Conservation (phyloP, 202 grass and related monocot species). For the Musa balbisiana region DNA sequence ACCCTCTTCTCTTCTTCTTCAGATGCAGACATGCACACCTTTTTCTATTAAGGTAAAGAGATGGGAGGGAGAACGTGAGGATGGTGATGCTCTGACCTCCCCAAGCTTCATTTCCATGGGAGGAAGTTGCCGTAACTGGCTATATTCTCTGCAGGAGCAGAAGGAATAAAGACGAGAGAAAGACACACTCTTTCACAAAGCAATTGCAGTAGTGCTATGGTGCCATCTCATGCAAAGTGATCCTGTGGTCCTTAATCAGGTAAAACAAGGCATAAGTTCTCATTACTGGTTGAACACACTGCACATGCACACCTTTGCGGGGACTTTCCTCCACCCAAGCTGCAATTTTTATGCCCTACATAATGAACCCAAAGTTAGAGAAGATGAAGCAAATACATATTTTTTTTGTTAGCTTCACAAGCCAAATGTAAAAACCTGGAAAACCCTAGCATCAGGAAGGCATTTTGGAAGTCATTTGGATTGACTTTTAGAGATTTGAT, state of each 20-base stretch:
- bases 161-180: conserved; percentile 13
- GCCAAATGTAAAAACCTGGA: too few relatives aligned
- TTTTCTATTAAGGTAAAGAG: conserved; percentile 13
- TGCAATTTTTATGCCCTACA: too few relatives aligned
- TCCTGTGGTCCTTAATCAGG: conserved; percentile 6
- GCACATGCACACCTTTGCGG: conserved; percentile 8
- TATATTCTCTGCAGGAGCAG: not conserved
- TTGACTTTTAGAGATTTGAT: too few relatives aligned
- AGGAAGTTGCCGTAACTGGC: conserved; percentile 11
- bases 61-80: not conserved
- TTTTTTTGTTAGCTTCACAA: too few relatives aligned
- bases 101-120: not conserved
- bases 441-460: too few relatives aligned
- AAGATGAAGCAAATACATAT: too few relatives aligned
- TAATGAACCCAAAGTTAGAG: too few relatives aligned
- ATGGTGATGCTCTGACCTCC: conserved; percentile 6
- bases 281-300: not conserved
- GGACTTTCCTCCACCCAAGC: too few relatives aligned
- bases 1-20: too few relatives aligned
- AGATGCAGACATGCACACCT: not conserved
- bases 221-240: conserved; percentile 1
- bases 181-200: not conserved
- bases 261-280: conserved; percentile 7
- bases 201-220: not conserved
- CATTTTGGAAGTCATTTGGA: too few relatives aligned